Conservation (phyloP, 495 filamentous ascomycete species). For the Podospora didyma region DNA sequence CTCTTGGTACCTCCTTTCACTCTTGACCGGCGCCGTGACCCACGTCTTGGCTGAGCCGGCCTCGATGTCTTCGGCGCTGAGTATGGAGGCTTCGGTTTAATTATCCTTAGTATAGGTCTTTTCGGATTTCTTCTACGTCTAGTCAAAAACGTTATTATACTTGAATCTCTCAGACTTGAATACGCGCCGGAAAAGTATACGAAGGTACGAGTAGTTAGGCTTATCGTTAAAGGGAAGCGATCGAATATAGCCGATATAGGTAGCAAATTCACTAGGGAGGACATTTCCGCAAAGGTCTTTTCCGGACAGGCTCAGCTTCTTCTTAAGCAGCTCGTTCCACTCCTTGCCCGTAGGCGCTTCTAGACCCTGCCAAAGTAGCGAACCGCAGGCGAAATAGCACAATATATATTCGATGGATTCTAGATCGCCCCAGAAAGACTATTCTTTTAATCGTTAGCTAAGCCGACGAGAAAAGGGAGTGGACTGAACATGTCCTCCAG, state of each 20-base stretch:
- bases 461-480: too few species aligned
- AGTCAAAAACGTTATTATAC: conserved; percentile 27
- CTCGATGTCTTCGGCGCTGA: background rate
- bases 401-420: conserved; percentile 41
- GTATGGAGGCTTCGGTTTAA: background rate
- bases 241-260: conserved; percentile 24
- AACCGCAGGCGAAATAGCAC: conserved; percentile 33
- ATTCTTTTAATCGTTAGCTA: conserved; percentile 24
- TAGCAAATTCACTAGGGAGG: conserved; percentile 22
- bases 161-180: conserved; percentile 20
- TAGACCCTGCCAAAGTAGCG: conserved; percentile 36
- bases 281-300: conserved; percentile 17
- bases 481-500: conserved; percentile 35
- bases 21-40: too few species aligned
- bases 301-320: conserved; percentile 21
- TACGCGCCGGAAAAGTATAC: conserved; percentile 19
- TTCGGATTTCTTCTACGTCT: conserved; percentile 9
- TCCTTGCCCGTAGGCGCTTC: conserved; percentile 17
- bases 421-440: conserved; percentile 36
- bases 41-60: too few species aligned
- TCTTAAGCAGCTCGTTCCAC: conserved; percentile 13
- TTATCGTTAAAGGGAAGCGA: conserved; percentile 15
- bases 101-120: background rate
- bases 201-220: conserved; percentile 22
- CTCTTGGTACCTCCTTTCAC: too few species aligned